Percentiles rank a stretch among this genome's conserved stretches.
These are phyloP conservation scores for Daedaleopsis nitida DNA, from an alignment of 768 basidiomycete genomes.

Conservation along the genomic window DNA sequence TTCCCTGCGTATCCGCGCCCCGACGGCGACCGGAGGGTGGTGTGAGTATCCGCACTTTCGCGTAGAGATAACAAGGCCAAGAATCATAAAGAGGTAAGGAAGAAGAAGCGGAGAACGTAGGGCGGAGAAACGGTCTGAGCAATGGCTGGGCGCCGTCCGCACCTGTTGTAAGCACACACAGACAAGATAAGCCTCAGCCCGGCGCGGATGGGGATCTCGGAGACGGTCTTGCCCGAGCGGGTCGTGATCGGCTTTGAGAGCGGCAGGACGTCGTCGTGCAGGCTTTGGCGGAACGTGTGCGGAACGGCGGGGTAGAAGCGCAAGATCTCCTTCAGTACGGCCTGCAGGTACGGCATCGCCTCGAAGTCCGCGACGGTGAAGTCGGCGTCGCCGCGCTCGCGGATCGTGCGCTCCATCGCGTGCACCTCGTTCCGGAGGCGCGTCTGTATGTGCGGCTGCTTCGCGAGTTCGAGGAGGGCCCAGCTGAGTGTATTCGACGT, in stretches of 20 bases:
- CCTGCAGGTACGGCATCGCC: slow-evolving; percentile 48
- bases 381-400: slow-evolving; percentile 40
- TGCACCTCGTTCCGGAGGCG: slow-evolving; percentile 62
- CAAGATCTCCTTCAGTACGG: slow-evolving; percentile 58
- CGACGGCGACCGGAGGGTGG: too few relatives aligned
- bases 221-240: slow-evolving; percentile 44
- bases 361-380: slow-evolving; percentile 52
- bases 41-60: too few relatives aligned
- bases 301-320: slow-evolving; percentile 56
- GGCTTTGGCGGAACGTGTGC: slow-evolving; percentile 53
- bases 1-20: slow-evolving; percentile 20
- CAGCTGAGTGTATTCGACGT: slow-evolving; percentile 60
- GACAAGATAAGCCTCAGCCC: slow-evolving; percentile 55
- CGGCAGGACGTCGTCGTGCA: slow-evolving; percentile 58
- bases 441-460: slow-evolving; percentile 56
- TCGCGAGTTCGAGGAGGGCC: slow-evolving; percentile 64
- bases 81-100: background rate
- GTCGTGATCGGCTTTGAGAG: slow-evolving; percentile 55
- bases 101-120: background rate
- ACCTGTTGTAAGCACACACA: slow-evolving; percentile 59
- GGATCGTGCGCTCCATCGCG: slow-evolving; percentile 36
- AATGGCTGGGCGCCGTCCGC: background rate
- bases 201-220: slow-evolving; percentile 49
- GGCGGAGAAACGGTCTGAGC: too few relatives aligned
- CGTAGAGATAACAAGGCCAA: background rate